Conservation (phyloP, 352 stramenopile genomes). For the Phytopythium delawarense region DNA sequence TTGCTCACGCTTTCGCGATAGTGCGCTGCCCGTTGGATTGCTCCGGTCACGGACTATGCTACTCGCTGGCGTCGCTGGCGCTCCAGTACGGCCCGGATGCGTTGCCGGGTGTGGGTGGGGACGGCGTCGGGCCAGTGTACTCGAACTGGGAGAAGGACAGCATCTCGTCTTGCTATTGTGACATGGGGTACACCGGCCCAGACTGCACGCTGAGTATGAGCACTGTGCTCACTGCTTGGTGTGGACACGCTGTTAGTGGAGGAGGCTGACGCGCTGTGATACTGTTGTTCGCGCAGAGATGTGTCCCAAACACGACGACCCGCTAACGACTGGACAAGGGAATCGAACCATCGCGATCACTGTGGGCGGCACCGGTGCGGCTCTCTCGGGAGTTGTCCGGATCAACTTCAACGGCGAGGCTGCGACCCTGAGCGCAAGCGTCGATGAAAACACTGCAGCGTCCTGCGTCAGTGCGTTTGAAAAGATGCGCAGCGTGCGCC, state of each 20-base stretch:
- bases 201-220: conserved; percentile 79
- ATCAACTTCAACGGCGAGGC: conserved; percentile 50
- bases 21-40: conserved; percentile 57
- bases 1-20: conserved; percentile 9
- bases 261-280: conserved; percentile 1
- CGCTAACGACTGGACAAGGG: conserved; percentile 63
- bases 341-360: conserved; percentile 58
- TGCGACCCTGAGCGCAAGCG: conserved; percentile 35
- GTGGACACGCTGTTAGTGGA: not conserved
- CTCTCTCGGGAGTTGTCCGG: conserved; percentile 30
- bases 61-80: conserved; percentile 44
- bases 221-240: not conserved
- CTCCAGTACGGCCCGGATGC: conserved; percentile 47
- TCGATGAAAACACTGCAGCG: conserved; percentile 19
- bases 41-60: conserved; percentile 59
- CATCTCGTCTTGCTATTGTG: conserved; percentile 76
- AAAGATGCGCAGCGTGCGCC: conserved; percentile 34
- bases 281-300: conserved; percentile 31
- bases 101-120: conserved; percentile 22
- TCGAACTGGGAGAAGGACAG: conserved; percentile 85
- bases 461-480: conserved; percentile 43
- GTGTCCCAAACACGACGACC: conserved; percentile 87
- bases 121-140: conserved; percentile 55
- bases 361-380: conserved; percentile 23
- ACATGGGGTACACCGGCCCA: conserved; percentile 74